Percentiles rank a stretch among this genome's conserved stretches.
Evolutionary conservation across 2,329 filamentous ascomycete genomes (phyloP).

Genomic region (Penicillium sp.): DNA sequence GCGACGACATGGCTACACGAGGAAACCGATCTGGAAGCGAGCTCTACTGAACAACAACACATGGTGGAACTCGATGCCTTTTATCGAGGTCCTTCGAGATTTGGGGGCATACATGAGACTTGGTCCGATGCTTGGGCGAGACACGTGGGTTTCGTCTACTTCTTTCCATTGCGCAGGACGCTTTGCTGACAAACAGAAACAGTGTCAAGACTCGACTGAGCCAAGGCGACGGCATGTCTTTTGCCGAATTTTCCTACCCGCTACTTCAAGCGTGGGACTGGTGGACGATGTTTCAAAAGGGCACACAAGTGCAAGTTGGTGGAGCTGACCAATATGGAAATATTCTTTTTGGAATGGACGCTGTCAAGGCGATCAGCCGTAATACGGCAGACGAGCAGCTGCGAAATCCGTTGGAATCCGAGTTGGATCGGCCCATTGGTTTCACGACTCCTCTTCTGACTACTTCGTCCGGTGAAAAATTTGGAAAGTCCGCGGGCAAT

Average conservation of each 20-base stretch:
- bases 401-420: constrained; percentile 31
- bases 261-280: constrained; percentile 95
- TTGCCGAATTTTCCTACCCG: constrained; percentile 89
- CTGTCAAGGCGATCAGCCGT: constrained; percentile 67
- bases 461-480: constrained; percentile 77
- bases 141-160: constrained; percentile 60
- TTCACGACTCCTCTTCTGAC: constrained; percentile 89
- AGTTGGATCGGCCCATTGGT: constrained; percentile 58
- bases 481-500: constrained; percentile 92
- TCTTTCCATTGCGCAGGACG: not conserved
- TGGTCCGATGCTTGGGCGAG: constrained; percentile 79
- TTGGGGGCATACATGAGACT: constrained; percentile 70
- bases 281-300: constrained; percentile 73
- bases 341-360: constrained; percentile 82
- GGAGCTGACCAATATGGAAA: constrained; percentile 96
- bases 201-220: constrained; percentile 75
- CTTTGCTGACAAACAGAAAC: constrained; percentile 4
- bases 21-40: constrained; percentile 60
- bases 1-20: constrained; percentile 57
- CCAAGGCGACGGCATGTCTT: constrained; percentile 87
- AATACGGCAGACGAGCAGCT: constrained; percentile 34
- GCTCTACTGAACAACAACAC: constrained; percentile 72
- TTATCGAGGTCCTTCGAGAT: constrained; percentile 68
- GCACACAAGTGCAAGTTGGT: constrained; percentile 80
- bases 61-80: constrained; percentile 69